Conservation (phyloP, 148 eudicot species). For the Rhododendron kiyosumense region DNA sequence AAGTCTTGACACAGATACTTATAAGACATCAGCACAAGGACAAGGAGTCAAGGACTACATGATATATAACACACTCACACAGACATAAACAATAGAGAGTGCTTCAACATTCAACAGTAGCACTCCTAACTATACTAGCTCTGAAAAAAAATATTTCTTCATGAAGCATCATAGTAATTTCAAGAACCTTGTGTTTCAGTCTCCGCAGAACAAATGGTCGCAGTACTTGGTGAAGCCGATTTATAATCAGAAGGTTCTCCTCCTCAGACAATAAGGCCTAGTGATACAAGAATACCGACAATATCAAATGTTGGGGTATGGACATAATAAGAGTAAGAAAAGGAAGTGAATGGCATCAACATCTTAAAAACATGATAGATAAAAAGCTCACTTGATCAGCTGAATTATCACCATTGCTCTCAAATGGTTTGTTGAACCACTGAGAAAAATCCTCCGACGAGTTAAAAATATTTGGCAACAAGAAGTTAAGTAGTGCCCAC, state of each 20-base stretch:
- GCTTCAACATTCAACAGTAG: neutral
- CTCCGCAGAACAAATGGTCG: conserved; percentile 98
- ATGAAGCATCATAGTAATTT: neutral
- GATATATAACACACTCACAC: neutral
- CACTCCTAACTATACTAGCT: neutral
- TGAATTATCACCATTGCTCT: conserved; percentile 83
- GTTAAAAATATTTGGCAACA: conserved; percentile 91
- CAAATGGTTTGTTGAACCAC: conserved; percentile 99
- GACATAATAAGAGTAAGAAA: conserved; percentile 8
- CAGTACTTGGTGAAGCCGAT: conserved; percentile 99
- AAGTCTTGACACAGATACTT: neutral
- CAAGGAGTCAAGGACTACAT: neutral
- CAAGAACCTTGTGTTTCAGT: conserved; percentile 87
- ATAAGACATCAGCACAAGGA: neutral
- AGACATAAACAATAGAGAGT: neutral
- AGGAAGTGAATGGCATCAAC: neutral
- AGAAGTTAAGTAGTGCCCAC: conserved; percentile 97
- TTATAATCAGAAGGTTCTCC: conserved; percentile 93
- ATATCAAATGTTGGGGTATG: neutral
- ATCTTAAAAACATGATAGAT: neutral
- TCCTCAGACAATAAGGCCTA: conserved; percentile 94
- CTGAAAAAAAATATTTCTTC: neutral
- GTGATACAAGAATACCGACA: conserved; percentile 10
- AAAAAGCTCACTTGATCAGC: conserved; percentile 64
- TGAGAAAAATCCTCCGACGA: conserved; percentile 97